Base-by-base conservation (phyloP, 148 eudicot species). In the Dianthus caryophyllus region DNA sequence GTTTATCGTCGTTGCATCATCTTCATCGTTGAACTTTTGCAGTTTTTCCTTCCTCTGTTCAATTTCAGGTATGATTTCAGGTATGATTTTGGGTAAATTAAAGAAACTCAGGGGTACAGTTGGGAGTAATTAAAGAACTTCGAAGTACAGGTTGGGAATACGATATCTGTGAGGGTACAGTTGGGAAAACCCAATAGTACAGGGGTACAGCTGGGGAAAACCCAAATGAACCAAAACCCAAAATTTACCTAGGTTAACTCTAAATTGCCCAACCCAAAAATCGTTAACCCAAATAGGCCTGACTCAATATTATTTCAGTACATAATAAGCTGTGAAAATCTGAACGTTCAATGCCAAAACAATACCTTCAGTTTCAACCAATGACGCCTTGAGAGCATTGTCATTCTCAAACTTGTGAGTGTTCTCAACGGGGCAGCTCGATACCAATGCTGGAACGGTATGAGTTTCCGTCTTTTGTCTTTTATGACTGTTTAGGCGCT, bases 181-280 rank as follows among this genome's bases (percentile, higher is more conserved):
- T n/a, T n/a, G n/a, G n/a, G 38, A 2, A 33, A 33, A 33, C 38
- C 36, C 16, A 47, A 21, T 15, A n/a, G n/a, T n/a, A n/a, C n/a
- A n/a, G n/a, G n/a, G n/a, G n/a, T n/a, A n/a, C n/a, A n/a, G n/a
- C 26, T 41, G 21, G 29, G 18, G 11, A 33, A 3, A 33, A 33
- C 38, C 3, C 38, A 33, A 61, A 38, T 8, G 21, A 16, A 24
- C 10, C n/a, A 60, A 4, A 31, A 20, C 12, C 22, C 27, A 9
- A 56, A 39, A 73, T 60, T 65, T 55, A 73, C 83, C 75, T 72
- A n/a, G n/a, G n/a, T n/a, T n/a, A n/a, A n/a, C n/a, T n/a, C n/a
- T n/a, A n/a, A n/a, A n/a, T n/a, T n/a, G n/a, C n/a, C n/a, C n/a
- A n/a, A 60, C 47, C n/a, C n/a, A n/a, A n/a, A n/a, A n/a, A n/a